Base-by-base conservation (phyloP, 192 early-diverging fungal genomes). In the Gigaspora rosea region DNA sequence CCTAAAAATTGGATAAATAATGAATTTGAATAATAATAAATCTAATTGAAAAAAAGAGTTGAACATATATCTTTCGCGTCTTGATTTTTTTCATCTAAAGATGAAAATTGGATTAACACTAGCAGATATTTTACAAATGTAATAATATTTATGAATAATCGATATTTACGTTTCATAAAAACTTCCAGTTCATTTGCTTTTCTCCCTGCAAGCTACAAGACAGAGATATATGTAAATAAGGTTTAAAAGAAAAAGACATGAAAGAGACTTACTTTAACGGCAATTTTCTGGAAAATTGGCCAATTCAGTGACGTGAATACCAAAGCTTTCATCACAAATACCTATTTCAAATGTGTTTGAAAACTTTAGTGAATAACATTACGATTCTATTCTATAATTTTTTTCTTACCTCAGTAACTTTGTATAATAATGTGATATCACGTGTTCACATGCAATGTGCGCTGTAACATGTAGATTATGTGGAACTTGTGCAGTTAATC, bases 251-350 rank as follows among this genome's bases (percentile, higher is more conserved):
- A n/a, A n/a, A n/a, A n/a, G n/a, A n/a, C n/a, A n/a, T n/a, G n/a
- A n/a, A n/a, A n/a, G n/a, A n/a, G n/a, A n/a, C n/a, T n/a, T n/a
- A n/a, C n/a, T n/a, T n/a, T n/a, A n/a, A n/a, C n/a, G n/a, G n/a
- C n/a, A n/a, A n/a, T n/a, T 84, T 10, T 90, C 86, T 1, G 97
- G 96, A 73, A 99, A 98, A 72, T 92, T 90, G 3, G 96, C 96
- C 76, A 99, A 77, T 78, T 96, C 93, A 0, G 97, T 96, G 22
- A 99, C 97, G 80, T 99, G 96, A 70, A 99, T 99, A n/a, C n/a
- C n/a, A n/a, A n/a, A n/a, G n/a, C n/a, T n/a, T n/a, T n/a, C n/a
- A n/a, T n/a, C n/a, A n/a, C n/a, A n/a, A n/a, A n/a, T n/a, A n/a
- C n/a, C n/a, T n/a, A n/a, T n/a, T n/a, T n/a, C n/a, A n/a, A n/a